A percentile compares a stretch with the other conserved stretches of the same genome.
Conservation (phyloP, 2,329 filamentous ascomycete species). For the Colletotrichum godetiae region DNA sequence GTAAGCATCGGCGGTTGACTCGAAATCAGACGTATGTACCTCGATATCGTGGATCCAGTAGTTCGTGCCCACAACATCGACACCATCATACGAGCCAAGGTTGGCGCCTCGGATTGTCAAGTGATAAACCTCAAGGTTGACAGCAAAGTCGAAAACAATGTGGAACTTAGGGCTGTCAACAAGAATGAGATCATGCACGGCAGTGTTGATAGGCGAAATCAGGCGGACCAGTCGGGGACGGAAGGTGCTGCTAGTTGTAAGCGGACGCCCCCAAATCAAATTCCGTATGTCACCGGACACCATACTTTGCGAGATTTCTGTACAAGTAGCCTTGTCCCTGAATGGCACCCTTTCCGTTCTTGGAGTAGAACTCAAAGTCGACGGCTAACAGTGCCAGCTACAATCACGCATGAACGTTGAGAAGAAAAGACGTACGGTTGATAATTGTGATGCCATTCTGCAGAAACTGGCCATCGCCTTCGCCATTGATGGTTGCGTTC, state of each 20-base stretch:
- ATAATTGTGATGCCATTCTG: neutral
- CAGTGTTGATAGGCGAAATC: neutral
- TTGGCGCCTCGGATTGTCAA: neutral
- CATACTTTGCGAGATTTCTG: neutral
- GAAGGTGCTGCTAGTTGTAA: neutral
- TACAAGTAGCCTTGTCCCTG: neutral
- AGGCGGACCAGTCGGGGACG: neutral
- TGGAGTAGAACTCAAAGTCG: neutral
- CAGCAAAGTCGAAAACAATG: neutral
- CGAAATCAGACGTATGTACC: neutral
- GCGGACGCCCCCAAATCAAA: neutral
- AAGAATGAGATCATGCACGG: neutral
- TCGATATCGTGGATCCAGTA: neutral
- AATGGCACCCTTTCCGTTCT: neutral
- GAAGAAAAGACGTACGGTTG: neutral
- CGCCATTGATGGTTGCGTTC: slow-evolving; percentile 6
- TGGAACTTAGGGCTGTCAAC: neutral
- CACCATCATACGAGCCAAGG: neutral
- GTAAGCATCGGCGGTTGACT: neutral
- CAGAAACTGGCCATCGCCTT: slow-evolving; percentile 5
- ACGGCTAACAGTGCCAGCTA: neutral
- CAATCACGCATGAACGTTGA: neutral
- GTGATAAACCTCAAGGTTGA: neutral
- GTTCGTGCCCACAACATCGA: neutral
- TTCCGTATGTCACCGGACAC: neutral